Percentiles rank a stretch among this genome's conserved stretches.
Conservation (phyloP, 768 basidiomycete genomes). For the Amanita phalloides region DNA sequence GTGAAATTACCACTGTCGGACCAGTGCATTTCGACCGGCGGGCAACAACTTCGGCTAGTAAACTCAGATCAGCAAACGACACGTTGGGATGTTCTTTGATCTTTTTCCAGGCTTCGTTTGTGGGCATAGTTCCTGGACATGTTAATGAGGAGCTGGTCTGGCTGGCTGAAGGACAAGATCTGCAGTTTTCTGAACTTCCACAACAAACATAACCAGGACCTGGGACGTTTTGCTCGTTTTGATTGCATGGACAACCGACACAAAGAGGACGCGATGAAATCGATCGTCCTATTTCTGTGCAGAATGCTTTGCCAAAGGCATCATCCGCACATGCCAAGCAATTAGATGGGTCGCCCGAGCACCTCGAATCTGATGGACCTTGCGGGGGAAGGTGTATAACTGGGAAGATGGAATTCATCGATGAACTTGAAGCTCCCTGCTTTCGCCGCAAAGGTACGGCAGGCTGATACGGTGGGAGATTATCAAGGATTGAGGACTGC, state of each 20-base stretch:
- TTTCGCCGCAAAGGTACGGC: slow-evolving; percentile 72
- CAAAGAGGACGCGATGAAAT: slow-evolving; percentile 43
- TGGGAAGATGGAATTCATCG: slow-evolving; percentile 44
- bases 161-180: slow-evolving; percentile 14
- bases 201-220: slow-evolving; percentile 10
- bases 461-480: slow-evolving; percentile 71
- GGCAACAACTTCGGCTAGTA: slow-evolving; percentile 85
- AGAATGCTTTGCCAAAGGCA: slow-evolving; percentile 82
- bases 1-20: slow-evolving; percentile 50
- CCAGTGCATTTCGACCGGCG: slow-evolving; percentile 72
- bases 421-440: slow-evolving; percentile 11
- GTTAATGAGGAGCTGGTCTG: slow-evolving; percentile 8
- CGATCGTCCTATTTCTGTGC: slow-evolving; percentile 59
- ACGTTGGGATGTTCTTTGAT: slow-evolving; percentile 86
- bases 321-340: slow-evolving; percentile 82
- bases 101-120: slow-evolving; percentile 75
- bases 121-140: slow-evolving; percentile 51
- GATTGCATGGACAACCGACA: slow-evolving; percentile 38
- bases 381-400: slow-evolving; percentile 19
- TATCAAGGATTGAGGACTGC: slow-evolving; percentile 54
- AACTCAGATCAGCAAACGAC: slow-evolving; percentile 69
- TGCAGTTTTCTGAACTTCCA: slow-evolving; percentile 13
- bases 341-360: slow-evolving; percentile 82
- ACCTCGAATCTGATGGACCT: slow-evolving; percentile 16
- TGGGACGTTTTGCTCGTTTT: slow-evolving; percentile 6